These are phyloP conservation scores for Trichosanthes cucumerina DNA, from an alignment of 306 rosid genomes.

Conservation along the genomic window DNA sequence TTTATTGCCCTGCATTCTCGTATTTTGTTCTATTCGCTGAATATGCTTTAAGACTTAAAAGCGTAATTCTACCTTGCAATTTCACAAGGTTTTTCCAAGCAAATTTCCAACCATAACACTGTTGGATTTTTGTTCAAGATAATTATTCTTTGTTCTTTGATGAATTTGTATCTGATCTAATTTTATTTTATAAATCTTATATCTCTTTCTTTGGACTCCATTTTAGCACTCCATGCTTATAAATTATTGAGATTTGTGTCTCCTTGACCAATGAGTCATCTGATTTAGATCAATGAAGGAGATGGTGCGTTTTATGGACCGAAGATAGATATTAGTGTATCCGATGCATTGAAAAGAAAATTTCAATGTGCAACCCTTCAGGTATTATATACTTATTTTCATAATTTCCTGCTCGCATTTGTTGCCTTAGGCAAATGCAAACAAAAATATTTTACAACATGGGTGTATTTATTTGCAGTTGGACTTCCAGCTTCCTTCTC, in stretches of 20 bases:
- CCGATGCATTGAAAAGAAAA: conserved; percentile 79
- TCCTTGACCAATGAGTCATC: neutral
- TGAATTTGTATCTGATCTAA: neutral
- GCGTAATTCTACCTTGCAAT: neutral
- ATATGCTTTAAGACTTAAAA: neutral
- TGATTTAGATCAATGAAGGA: conserved; percentile 60
- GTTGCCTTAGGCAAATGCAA: neutral
- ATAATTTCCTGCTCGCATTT: neutral
- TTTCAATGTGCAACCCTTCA: conserved; percentile 88
- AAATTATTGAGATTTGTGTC: neutral
- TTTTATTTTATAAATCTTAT: neutral
- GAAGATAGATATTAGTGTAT: conserved; percentile 80
- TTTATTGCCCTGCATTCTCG: neutral
- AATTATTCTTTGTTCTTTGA: neutral
- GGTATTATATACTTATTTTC: conserved; percentile 25
- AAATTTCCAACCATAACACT: neutral
- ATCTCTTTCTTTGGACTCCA: neutral
- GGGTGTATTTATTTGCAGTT: conserved; percentile 47
- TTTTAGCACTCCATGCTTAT: neutral
- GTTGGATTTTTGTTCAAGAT: neutral
- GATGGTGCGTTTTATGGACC: conserved; percentile 95
- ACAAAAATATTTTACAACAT: neutral
- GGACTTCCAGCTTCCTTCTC: conserved; percentile 89
- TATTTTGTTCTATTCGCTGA: neutral
- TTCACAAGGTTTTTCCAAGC: neutral